Percentiles rank a stretch among this genome's conserved stretches.
Evolutionary conservation across 805 yeast genomes (phyloP).

Genomic region (Suhomyces vadensis): DNA sequence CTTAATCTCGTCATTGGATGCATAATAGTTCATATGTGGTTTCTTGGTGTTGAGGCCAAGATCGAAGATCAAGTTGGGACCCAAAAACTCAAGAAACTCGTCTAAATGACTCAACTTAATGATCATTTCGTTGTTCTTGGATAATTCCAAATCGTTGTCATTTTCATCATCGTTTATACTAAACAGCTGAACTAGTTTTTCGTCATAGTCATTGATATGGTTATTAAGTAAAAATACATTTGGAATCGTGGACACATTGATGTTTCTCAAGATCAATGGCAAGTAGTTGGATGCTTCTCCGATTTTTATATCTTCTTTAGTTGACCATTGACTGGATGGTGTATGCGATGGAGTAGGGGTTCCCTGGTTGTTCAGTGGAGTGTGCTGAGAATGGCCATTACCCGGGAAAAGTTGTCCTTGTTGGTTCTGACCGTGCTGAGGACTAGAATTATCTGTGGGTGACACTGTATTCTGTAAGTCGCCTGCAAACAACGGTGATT

Average conservation of each 20-base stretch:
- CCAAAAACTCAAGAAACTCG: constrained; percentile 40
- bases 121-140: constrained; percentile 31
- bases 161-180: constrained; percentile 37
- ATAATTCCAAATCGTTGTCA: constrained; percentile 32
- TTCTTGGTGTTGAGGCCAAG: constrained; percentile 25
- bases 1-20: background rate
- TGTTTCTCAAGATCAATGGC: constrained; percentile 65
- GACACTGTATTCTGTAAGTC: constrained; percentile 18
- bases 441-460: constrained; percentile 14
- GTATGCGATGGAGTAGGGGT: constrained; percentile 4
- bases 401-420: background rate
- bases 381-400: background rate
- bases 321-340: constrained; percentile 1
- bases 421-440: background rate
- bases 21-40: constrained; percentile 14
- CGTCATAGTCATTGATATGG: constrained; percentile 23
- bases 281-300: constrained; percentile 56
- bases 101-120: constrained; percentile 30
- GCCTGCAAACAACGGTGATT: constrained; percentile 20
- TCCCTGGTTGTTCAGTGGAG: constrained; percentile 1
- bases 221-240: constrained; percentile 44
- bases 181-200: constrained; percentile 22
- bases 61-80: constrained; percentile 43
- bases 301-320: constrained; percentile 7
- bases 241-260: constrained; percentile 66